phyloP scores from a whole-genome alignment of 2,329 filamentous ascomycete genomes.

The Monosporascus cannonballus region DNA sequence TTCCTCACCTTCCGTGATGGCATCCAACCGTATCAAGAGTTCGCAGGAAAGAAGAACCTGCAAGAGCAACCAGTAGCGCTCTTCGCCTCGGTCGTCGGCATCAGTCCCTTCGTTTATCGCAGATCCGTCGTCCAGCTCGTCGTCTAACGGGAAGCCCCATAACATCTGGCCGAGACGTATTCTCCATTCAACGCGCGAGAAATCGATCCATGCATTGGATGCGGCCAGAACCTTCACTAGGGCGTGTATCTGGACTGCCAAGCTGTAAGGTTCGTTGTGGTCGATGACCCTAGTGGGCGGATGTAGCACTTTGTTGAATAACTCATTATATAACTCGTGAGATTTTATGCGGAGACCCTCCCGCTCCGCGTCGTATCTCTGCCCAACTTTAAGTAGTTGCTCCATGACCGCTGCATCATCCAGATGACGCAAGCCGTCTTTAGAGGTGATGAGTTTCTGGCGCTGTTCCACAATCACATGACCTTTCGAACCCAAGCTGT shows the following conservation, averaged over 20 bases:
- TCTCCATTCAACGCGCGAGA: slow-evolving; percentile 69
- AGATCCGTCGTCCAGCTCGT: slow-evolving; percentile 47
- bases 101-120: slow-evolving; percentile 43
- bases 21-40: slow-evolving; percentile 58
- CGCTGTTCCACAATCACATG: slow-evolving; percentile 51
- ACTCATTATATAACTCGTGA: slow-evolving; percentile 54
- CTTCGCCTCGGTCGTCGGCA: slow-evolving; percentile 47
- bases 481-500: slow-evolving; percentile 48
- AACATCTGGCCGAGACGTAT: slow-evolving; percentile 67
- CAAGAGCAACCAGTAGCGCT: slow-evolving; percentile 61
- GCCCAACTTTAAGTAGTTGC: slow-evolving; percentile 49
- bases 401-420: slow-evolving; percentile 54
- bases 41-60: slow-evolving; percentile 61
- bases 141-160: slow-evolving; percentile 52
- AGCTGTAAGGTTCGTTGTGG: slow-evolving; percentile 52
- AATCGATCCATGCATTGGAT: slow-evolving; percentile 67
- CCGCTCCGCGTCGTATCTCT: slow-evolving; percentile 49
- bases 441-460: slow-evolving; percentile 47
- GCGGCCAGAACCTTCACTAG: slow-evolving; percentile 59
- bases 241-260: slow-evolving; percentile 64
- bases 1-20: slow-evolving; percentile 55
- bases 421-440: slow-evolving; percentile 48
- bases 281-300: slow-evolving; percentile 51
- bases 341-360: slow-evolving; percentile 42
- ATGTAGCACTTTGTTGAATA: slow-evolving; percentile 55